phyloP scores from a whole-genome alignment of 768 basidiomycete species.

The Boletus huronensis region DNA sequence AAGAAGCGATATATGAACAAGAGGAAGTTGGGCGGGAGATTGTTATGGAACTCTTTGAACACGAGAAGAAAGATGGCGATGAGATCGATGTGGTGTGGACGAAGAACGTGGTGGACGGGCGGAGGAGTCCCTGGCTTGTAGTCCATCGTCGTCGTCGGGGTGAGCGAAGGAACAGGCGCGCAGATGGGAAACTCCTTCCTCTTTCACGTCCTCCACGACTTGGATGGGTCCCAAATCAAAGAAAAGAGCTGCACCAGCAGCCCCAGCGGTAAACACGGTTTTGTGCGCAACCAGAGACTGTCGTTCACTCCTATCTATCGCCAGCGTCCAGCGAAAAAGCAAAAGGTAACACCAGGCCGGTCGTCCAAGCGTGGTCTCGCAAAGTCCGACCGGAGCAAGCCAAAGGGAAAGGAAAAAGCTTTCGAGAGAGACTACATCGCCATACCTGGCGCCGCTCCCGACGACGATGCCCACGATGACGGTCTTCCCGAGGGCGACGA shows the following conservation, averaged over 20 bases:
- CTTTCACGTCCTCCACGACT: constrained; percentile 2
- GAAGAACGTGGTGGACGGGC: constrained; percentile 62
- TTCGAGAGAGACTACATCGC: constrained; percentile 58
- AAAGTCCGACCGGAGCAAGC: constrained; percentile 32
- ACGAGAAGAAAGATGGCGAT: constrained; percentile 59
- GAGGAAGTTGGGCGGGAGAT: constrained; percentile 54
- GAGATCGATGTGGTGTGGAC: constrained; percentile 74
- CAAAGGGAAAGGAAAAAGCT: constrained; percentile 56
- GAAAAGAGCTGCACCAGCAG: constrained; percentile 35
- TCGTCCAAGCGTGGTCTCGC: constrained; percentile 13
- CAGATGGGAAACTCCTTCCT: constrained; percentile 24
- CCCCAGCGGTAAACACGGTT: constrained; percentile 24
- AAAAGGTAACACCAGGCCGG: constrained; percentile 44
- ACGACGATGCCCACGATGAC: constrained; percentile 24
- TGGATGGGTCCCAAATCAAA: constrained; percentile 29
- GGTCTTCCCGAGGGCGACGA: constrained; percentile 69
- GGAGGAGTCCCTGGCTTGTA: constrained; percentile 45
- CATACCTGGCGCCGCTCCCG: constrained; percentile 42
- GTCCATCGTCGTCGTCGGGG: constrained; percentile 19
- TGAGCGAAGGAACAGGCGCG: not conserved
- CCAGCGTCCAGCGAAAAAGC: constrained; percentile 55
- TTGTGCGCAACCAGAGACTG: not conserved
- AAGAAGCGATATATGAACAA: constrained; percentile 65
- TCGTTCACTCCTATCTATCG: not conserved
- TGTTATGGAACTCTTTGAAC: constrained; percentile 56